Base-by-base conservation (phyloP, 441 rosid genomes). In the Rhodomyrtus psidioides region DNA sequence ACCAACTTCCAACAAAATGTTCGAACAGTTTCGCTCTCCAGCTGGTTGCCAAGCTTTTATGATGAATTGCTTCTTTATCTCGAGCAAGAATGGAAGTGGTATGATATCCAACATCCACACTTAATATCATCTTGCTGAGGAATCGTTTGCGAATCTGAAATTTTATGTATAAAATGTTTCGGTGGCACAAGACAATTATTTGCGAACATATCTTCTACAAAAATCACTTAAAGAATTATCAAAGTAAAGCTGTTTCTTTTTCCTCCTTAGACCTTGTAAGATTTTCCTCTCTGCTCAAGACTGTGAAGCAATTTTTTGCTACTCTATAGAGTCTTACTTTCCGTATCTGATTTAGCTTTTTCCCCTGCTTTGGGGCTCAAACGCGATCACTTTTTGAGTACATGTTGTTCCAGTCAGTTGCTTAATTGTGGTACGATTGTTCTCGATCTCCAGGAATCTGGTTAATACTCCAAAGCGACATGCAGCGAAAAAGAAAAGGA, bases 11-110 rank as follows among this genome's bases (percentile, higher is more conserved):
- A 86, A 14, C 86, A 90, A 83, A 89, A 88, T 84, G 88, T 88
- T 82, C 88, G 87, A n/a, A 85, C 89, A 81, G 86, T 94, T 88
- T 91, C 93, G 56, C 95, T 95, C 88, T 90, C 92, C 74, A 96
- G 95, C 89, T 97, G 98, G 99, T 88, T 97, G 92, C 98, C 99
- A 53, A 92, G 92, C 92, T 97, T 97, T 92, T 97, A 95, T 62
- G 99, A 97, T 86, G 99, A 95, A 88, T 89, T 97, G 90, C 93
- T 95, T 70, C 99, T 97, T 84, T 97, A 93, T 94, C 97, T 97
- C 84, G 99, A 97, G 92, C 97, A 96, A 92, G 98, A 97, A 90
- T 96, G 98, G 99, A 96, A 97, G 88, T 97, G 99, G 99, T 96
- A 95, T 81, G 83, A 12, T 83, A 83, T 84, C 74, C 53, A 75